Evolutionary conservation across 768 basidiomycete species (phyloP), one percentile per base, ranked within the genome.

Genomic region (Ephemerocybe angulata): DNA sequence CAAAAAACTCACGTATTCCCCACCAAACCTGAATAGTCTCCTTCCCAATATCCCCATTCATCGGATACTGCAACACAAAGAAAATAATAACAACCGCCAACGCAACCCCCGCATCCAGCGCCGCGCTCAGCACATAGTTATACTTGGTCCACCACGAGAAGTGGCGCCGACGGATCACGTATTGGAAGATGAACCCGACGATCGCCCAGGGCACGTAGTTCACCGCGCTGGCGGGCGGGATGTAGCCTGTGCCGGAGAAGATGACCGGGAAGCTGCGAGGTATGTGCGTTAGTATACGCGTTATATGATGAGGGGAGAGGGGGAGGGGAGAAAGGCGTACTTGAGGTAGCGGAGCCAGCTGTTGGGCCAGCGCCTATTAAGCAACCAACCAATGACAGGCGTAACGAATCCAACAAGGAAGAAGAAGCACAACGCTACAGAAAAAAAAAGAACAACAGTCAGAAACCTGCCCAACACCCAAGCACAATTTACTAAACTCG

Each of bases 401-500:
- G 80, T 76, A 46, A 85, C 12, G 48, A 84, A 78, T 15, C 92
- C 92, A 53, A 87, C 64, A 54, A 90, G 79, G 86, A 93, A 93
- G 73, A 89, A 91, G 67, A 83, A 84, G 2, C 78, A 63, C n/a
- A 91, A 76, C 8, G 73, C 73, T 74, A 33, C n/a, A n/a, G n/a
- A n/a, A n/a, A n/a, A n/a, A n/a, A n/a, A n/a, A n/a, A n/a, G n/a
- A n/a, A n/a, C n/a, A n/a, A 10, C 52, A 38, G 42, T 61, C 44
- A 42, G 40, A 21, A 50, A 25, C 8, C 12, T 8, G 15, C n/a
- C 44, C 52, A 24, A 33, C 21, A 52, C 28, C n/a, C 13, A 40
- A 46, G 33, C 30, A 24, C 52, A 50, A 40, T 17, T 12, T 46
- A 48, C 12, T 17, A 48, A n/a, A 25, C 1, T 13, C 28, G 3